Conservation (phyloP, 1,284 basidiomycete genomes). For the Tilletia indica region DNA sequence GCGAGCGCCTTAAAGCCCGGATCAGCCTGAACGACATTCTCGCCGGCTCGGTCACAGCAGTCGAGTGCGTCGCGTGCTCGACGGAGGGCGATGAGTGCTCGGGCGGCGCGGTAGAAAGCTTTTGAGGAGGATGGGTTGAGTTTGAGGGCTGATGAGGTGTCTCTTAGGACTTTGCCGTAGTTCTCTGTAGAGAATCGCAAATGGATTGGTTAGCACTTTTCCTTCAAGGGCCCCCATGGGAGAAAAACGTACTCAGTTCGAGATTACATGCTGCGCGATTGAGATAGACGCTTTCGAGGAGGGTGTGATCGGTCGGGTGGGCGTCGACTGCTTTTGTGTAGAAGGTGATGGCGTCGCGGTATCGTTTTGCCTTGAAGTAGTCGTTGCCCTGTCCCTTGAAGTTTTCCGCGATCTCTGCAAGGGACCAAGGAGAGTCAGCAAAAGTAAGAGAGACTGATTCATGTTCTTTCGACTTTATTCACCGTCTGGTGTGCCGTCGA, state of each 20-base stretch:
- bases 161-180: constrained; percentile 76
- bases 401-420: constrained; percentile 77
- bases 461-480: constrained; percentile 57
- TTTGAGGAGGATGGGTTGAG: constrained; percentile 53
- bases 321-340: constrained; percentile 87
- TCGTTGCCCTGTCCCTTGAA: constrained; percentile 96
- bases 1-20: constrained; percentile 35
- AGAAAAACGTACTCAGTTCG: constrained; percentile 68
- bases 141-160: constrained; percentile 73
- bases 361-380: constrained; percentile 81
- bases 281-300: constrained; percentile 63
- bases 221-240: no score
- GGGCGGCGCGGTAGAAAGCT: constrained; percentile 48
- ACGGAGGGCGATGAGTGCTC: constrained; percentile 42
- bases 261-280: constrained; percentile 92
- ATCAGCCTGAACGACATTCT: constrained; percentile 26
- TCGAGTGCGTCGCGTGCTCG: constrained; percentile 37
- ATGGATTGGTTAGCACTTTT: constrained; percentile 23
- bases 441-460: background rate
- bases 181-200: constrained; percentile 65
- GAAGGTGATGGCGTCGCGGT: constrained; percentile 81
- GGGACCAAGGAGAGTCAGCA: background rate
- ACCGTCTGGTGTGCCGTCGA: constrained; percentile 93
- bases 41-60: constrained; percentile 36
- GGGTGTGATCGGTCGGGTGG: constrained; percentile 66